Evolutionary conservation across 1,284 basidiomycete genomes (phyloP).

Genomic region (Cryptococcus neoformans): DNA sequence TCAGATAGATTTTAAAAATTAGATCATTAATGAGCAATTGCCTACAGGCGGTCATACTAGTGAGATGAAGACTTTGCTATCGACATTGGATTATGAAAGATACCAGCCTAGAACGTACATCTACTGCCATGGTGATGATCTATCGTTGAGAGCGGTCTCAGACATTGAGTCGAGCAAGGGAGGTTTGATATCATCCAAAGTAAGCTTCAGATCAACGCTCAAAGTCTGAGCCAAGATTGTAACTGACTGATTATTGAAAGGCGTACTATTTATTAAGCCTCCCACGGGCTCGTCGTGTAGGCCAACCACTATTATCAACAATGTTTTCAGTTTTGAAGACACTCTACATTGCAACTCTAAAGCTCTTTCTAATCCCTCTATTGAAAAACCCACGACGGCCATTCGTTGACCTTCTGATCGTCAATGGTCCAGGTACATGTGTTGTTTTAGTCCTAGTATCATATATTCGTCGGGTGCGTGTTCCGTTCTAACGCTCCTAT

Average conservation of each 20-base stretch:
- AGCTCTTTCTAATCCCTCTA: conserved; percentile 56
- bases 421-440: conserved; percentile 97
- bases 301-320: conserved; percentile 69
- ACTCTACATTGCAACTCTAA: conserved; percentile 2
- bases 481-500: no score
- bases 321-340: conserved; percentile 63
- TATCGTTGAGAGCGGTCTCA: conserved; percentile 49
- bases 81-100: conserved; percentile 68
- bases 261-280: conserved; percentile 58
- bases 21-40: not conserved
- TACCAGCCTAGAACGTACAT: conserved; percentile 80
- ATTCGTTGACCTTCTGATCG: conserved; percentile 73
- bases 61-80: conserved; percentile 77
- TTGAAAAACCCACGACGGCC: conserved; percentile 36
- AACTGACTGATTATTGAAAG: not conserved
- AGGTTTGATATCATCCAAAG: not conserved
- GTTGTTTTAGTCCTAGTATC: conserved; percentile 71
- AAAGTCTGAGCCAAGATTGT: not conserved
- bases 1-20: not conserved
- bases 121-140: conserved; percentile 72
- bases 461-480: conserved; percentile 73
- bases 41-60: conserved; percentile 84
- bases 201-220: no score
- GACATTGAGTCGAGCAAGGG: conserved; percentile 59
- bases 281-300: conserved; percentile 80